Conservation (phyloP, 192 early-diverging fungal species). For the Mycoemilia scoparia region DNA sequence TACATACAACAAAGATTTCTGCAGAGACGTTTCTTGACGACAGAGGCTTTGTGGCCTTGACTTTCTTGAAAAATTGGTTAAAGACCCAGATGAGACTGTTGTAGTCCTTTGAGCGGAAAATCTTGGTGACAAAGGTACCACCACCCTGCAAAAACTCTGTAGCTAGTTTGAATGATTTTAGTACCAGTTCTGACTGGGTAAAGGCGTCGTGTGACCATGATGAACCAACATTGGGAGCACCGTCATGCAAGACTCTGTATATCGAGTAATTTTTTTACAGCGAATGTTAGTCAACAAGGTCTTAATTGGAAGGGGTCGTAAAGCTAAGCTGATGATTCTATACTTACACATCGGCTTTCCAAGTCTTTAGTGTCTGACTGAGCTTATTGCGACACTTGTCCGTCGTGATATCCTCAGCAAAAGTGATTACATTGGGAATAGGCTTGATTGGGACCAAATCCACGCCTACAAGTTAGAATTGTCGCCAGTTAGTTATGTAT, state of each 20-base stretch:
- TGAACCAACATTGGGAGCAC: slow-evolving; percentile 94
- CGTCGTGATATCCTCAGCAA: slow-evolving; percentile 91
- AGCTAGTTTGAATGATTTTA: slow-evolving; percentile 84
- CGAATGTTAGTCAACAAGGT: background rate
- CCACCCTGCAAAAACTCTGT: slow-evolving; percentile 81
- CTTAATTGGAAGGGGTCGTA: background rate
- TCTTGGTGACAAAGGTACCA: slow-evolving; percentile 93
- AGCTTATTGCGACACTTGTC: slow-evolving; percentile 77
- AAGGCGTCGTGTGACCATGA: slow-evolving; percentile 96
- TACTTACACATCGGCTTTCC: slow-evolving; percentile 99
- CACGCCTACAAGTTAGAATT: slow-evolving; percentile 24
- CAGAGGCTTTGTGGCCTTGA: slow-evolving; percentile 96
- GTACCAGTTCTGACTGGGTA: slow-evolving; percentile 80
- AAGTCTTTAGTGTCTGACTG: slow-evolving; percentile 82
- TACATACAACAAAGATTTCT: slow-evolving; percentile 98
- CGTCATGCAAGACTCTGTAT: slow-evolving; percentile 94
- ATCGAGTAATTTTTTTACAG: too few relatives aligned
- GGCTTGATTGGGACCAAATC: slow-evolving; percentile 94
- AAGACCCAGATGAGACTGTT: slow-evolving; percentile 98
- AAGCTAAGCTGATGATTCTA: slow-evolving; percentile 17
- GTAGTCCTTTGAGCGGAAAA: slow-evolving; percentile 98
- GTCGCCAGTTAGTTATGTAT: background rate
- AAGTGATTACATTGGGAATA: slow-evolving; percentile 85
- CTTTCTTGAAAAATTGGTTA: slow-evolving; percentile 85
- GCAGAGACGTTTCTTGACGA: slow-evolving; percentile 96